Evolutionary conservation across 2,329 filamentous ascomycete species (phyloP).

Genomic region (Elsinoe perseae): DNA sequence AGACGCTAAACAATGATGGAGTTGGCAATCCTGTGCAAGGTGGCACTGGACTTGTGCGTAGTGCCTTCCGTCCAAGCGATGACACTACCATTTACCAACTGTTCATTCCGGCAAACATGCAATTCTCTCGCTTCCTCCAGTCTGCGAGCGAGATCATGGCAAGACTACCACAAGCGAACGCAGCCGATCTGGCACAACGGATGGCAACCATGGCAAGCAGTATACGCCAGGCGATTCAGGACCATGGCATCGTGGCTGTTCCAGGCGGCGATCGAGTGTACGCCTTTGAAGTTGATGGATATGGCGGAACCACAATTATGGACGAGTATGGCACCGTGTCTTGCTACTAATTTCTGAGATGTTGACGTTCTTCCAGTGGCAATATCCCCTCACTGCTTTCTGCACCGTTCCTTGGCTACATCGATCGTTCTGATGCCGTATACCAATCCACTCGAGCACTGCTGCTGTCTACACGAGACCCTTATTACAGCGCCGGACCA

Average conservation of each 20-base stretch:
- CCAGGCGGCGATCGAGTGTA: conserved; percentile 33
- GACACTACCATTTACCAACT: conserved; percentile 45
- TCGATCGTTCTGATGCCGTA: conserved; percentile 32
- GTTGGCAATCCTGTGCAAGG: conserved; percentile 44
- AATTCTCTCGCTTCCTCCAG: conserved; percentile 59
- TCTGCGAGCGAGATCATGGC: conserved; percentile 47
- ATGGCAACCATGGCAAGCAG: conserved; percentile 51
- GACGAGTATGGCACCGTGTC: conserved; percentile 42
- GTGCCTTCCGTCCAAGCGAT: conserved; percentile 44
- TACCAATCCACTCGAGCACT: conserved; percentile 42
- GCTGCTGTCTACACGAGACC: conserved; percentile 37
- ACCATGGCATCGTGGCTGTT: conserved; percentile 33
- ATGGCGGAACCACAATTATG: conserved; percentile 50
- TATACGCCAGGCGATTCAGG: conserved; percentile 38
- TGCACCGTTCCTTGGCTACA: conserved; percentile 56
- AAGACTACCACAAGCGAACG: conserved; percentile 39
- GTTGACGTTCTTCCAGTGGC: conserved; percentile 30
- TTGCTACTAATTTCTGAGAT: too few species aligned
- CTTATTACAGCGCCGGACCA: conserved; percentile 45
- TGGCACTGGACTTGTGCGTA: conserved; percentile 43
- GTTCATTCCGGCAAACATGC: conserved; percentile 54
- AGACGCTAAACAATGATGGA: conserved; percentile 47
- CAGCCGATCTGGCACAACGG: conserved; percentile 42
- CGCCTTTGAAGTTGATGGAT: conserved; percentile 44
- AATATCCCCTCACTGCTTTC: conserved; percentile 62